Conservation (phyloP, 2,329 filamentous ascomycete species). For the Elsinoe perseae region DNA sequence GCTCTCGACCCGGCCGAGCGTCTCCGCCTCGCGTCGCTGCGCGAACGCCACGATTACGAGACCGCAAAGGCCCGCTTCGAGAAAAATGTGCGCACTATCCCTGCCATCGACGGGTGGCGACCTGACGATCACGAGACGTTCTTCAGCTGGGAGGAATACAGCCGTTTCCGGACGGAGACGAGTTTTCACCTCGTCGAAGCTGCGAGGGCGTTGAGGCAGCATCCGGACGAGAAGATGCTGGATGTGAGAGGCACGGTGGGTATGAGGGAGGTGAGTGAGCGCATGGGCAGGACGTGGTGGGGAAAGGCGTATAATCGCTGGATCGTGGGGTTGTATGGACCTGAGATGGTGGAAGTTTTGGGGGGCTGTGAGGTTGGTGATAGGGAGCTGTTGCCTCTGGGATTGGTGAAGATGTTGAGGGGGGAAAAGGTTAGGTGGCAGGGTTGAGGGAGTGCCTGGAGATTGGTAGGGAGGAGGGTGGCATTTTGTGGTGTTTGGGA, state of each 20-base stretch:
- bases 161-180: constrained; percentile 36
- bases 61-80: constrained; percentile 28
- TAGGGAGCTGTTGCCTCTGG: constrained; percentile 24
- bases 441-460: constrained; percentile 15
- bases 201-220: constrained; percentile 32
- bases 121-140: constrained; percentile 33
- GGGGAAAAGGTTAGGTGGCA: constrained; percentile 26
- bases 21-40: neutral
- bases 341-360: constrained; percentile 24
- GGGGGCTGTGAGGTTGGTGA: constrained; percentile 24
- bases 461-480: neutral
- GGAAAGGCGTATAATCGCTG: constrained; percentile 40
- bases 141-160: constrained; percentile 39
- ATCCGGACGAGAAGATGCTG: constrained; percentile 26
- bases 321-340: constrained; percentile 30
- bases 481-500: neutral
- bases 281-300: constrained; percentile 19
- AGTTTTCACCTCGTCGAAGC: constrained; percentile 28
- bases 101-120: constrained; percentile 20
- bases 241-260: constrained; percentile 25
- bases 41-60: constrained; percentile 31
- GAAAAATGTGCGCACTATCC: constrained; percentile 19
- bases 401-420: constrained; percentile 24
- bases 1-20: constrained; percentile 3
- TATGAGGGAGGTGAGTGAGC: constrained; percentile 19